Conservation (phyloP, 129 eudicot species). For the Rutidosis leptorrhynchoides region DNA sequence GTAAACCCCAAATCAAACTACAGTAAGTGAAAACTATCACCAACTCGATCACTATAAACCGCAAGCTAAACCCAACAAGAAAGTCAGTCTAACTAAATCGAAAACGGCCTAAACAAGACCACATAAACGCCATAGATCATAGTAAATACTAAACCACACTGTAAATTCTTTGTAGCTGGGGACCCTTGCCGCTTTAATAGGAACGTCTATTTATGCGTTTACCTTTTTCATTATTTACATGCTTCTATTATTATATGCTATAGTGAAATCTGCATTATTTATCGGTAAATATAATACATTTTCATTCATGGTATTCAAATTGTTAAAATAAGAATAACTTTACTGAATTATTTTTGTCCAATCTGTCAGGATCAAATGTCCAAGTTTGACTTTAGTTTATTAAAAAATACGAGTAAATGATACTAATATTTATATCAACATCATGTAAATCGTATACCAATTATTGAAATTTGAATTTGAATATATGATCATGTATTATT, state of each 20-base stretch:
- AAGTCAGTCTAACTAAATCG: no score
- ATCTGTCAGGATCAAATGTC: slow-evolving; percentile 10
- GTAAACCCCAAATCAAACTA: no score
- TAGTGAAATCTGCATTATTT: not conserved
- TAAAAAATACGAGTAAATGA: not conserved
- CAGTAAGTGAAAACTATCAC: no score
- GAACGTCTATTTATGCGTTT: not conserved
- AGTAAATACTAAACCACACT: no score
- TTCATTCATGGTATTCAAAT: not conserved
- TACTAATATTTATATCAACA: no score
- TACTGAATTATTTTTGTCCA: not conserved
- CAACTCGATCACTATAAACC: no score
- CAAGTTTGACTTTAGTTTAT: slow-evolving; percentile 11
- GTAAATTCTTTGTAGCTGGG: no score
- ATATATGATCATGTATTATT: not conserved
- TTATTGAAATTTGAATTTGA: not conserved
- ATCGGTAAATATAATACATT: not conserved
- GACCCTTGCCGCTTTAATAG: no score
- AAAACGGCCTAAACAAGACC: no score
- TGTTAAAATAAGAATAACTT: not conserved
- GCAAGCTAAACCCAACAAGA: no score
- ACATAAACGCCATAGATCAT: no score
- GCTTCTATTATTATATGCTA: not conserved
- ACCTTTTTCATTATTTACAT: not conserved
- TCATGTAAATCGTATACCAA: no score